Base-by-base conservation (phyloP, 1,139 yeast species). In the Taphrina confusa region DNA sequence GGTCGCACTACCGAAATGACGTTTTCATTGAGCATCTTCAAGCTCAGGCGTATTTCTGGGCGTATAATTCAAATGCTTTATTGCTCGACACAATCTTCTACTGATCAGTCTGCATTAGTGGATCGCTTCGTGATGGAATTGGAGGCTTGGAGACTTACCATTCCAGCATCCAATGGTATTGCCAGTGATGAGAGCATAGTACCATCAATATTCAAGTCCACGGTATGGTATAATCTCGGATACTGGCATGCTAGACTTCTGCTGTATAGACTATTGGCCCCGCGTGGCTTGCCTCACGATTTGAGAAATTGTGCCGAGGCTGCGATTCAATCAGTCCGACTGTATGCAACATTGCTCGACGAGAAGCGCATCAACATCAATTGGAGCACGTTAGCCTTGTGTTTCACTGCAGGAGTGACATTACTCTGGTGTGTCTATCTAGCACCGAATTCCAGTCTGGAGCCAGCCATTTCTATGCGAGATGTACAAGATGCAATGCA, bases 391-490 rank as follows among this genome's bases (percentile, higher is more conserved):
- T 25, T 61, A 42, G 61, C 58, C 6, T 50, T 63, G 14, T 42
- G 62, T 30, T 62, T 62, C 54, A 62, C 62, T 47, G 63, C 65
- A 4, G 58, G 62, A 16, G 61, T 56, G 20, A 61, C 65, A 4
- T 31, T 62, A 45, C 51, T 62, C 6, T 62, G 62, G 50, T 55
- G 64, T 22, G 54, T 62, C 12, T 55, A 60, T 46, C 60, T 25
- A 23, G 56, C 56, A 30, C 56, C 37, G 49, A 50, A 47, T 37
- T 59, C 25, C 36, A 60, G 18, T 23, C 60, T 40, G 9, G 55
- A 37, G 40, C 64, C 45, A 25, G 34, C 37, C 16, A 54, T 54
- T 5, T 44, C 58, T 25, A 47, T 40, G 34, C 51, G 46, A 4
- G 59, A 25, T 20, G 63, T 62, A 8, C 52, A 39, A 23, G 56